A percentile compares a stretch with the other conserved stretches of the same genome.
Conservation (phyloP, 2,329 filamentous ascomycete species). For the Ceratocystiopsis brevicomis region DNA sequence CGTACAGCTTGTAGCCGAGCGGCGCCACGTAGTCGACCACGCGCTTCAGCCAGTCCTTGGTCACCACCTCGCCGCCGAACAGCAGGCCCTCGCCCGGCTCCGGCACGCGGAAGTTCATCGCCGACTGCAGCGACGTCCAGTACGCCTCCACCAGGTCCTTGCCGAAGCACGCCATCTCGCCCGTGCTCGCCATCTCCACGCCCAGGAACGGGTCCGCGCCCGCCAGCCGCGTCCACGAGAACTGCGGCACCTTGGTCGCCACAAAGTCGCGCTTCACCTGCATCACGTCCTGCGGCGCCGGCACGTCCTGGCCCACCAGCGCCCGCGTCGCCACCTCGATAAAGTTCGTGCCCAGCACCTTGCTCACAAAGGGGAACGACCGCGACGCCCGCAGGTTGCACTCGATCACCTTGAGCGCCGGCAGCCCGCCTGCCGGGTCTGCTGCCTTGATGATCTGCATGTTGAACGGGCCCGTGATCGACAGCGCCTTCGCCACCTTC, state of each 20-base stretch:
- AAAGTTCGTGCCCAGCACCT: conserved; percentile 92
- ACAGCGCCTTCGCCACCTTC: conserved; percentile 94
- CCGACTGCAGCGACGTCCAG: conserved; percentile 89
- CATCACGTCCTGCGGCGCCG: conserved; percentile 78
- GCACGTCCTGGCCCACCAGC: conserved; percentile 60
- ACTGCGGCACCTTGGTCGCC: conserved; percentile 95
- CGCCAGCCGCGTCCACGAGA: conserved; percentile 95
- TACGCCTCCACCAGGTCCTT: conserved; percentile 92
- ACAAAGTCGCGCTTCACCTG: conserved; percentile 72
- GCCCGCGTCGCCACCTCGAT: conserved; percentile 94
- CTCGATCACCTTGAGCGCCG: conserved; percentile 93
- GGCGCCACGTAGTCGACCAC: conserved; percentile 72
- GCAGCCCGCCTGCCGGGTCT: conserved; percentile 59
- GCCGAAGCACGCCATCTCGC: conserved; percentile 97
- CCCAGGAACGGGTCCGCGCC: conserved; percentile 95
- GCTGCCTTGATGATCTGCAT: conserved; percentile 99
- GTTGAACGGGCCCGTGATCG: conserved; percentile 96
- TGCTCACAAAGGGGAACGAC: conserved; percentile 95
- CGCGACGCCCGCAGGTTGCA: conserved; percentile 93
- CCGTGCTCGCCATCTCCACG: conserved; percentile 92
- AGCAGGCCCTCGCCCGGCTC: conserved; percentile 89
- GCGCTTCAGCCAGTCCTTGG: conserved; percentile 47
- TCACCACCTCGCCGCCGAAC: conserved; percentile 56
- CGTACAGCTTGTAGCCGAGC: conserved; percentile 86
- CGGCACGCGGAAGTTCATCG: conserved; percentile 98